Base-by-base conservation (phyloP, 148 eudicot genomes). In the Chenopodium berlandieri region DNA sequence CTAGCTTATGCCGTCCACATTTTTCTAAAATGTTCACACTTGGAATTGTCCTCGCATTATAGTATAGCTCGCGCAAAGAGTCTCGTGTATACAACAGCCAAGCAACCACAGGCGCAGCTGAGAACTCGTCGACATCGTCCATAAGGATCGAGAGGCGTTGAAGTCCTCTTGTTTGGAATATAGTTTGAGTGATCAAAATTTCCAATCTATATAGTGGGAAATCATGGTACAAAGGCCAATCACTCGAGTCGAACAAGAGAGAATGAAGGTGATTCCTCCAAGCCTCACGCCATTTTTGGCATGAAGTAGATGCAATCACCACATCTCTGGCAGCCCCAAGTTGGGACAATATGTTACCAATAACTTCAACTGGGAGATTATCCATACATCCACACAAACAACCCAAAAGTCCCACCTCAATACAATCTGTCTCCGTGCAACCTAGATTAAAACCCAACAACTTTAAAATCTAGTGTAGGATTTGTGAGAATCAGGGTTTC, bases 31-130 rank as follows among this genome's bases (percentile, higher is more conserved):
- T 89, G 83, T 93, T 93, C 56, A 93, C 81, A 80, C 54, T 89
- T 9, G 98, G 93, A 62, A 83, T 90, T 50, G 97, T 92, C 84
- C 91, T 86, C 10, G 91, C 94, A 78, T 90, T 90, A 74, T 89
- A 93, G 81, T 83, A 78, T 71, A 95, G 82, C 58, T 86, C 87
- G 67, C 91, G 90, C 63, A 95, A 71, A 67, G 89, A 88, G 52
- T 91, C 97, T 78, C 97, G 86, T 0, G 97, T 91, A 75, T 92
- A 91, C 93, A 93, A 89, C 40, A 93, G 89, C 99, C 99, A 95
- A 30, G 97, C 94, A 83, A 91, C 88, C 16, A 93, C 99, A 0
- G 97, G 88, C 2, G 97, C 90, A 78, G 97, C 97, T 14, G 97
- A 90, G 80, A 93, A 93, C 76, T 94, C 99, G 71, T 95, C 97